phyloP scores from a whole-genome alignment of 2,329 filamentous ascomycete species.

The Talaromyces sp. region DNA sequence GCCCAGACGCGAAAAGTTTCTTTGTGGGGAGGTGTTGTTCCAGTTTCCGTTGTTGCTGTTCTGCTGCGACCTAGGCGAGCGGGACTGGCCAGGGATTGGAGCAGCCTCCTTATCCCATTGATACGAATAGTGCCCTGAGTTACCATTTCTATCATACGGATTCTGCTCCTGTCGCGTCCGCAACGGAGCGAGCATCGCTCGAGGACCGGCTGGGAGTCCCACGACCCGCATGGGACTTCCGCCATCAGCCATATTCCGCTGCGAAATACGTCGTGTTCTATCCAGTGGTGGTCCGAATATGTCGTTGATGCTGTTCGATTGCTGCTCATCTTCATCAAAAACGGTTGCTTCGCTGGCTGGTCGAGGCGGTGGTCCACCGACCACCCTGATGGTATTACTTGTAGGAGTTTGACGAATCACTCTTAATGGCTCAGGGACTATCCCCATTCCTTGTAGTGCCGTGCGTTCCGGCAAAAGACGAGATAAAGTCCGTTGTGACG shows the following conservation, averaged over 20 bases:
- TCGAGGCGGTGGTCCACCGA: constrained; percentile 11
- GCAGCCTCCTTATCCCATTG: constrained; percentile 15
- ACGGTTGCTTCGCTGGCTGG: constrained; percentile 34
- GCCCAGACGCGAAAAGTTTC: constrained; percentile 16
- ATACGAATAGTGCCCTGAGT: not conserved
- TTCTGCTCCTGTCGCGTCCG: constrained; percentile 20
- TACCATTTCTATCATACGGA: not conserved
- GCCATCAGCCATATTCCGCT: not conserved
- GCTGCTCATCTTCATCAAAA: constrained; percentile 38
- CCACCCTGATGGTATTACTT: not conserved
- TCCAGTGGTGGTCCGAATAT: constrained; percentile 20
- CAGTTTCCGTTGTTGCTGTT: not conserved
- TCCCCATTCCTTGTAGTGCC: constrained; percentile 24
- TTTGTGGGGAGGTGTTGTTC: not conserved
- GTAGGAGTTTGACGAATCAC: constrained; percentile 25
- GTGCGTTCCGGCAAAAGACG: constrained; percentile 33
- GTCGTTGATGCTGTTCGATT: constrained; percentile 19
- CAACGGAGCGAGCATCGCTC: constrained; percentile 32
- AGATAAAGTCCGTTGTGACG: constrained; percentile 37
- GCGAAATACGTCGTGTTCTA: not conserved
- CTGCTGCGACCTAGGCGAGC: not conserved
- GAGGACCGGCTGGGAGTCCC: constrained; percentile 36
- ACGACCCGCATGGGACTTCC: constrained; percentile 12
- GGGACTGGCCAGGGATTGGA: not conserved
- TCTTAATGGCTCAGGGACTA: constrained; percentile 38